Evolutionary conservation across 2,329 filamentous ascomycete species (phyloP).

Genomic region (Monosporascus sp.): DNA sequence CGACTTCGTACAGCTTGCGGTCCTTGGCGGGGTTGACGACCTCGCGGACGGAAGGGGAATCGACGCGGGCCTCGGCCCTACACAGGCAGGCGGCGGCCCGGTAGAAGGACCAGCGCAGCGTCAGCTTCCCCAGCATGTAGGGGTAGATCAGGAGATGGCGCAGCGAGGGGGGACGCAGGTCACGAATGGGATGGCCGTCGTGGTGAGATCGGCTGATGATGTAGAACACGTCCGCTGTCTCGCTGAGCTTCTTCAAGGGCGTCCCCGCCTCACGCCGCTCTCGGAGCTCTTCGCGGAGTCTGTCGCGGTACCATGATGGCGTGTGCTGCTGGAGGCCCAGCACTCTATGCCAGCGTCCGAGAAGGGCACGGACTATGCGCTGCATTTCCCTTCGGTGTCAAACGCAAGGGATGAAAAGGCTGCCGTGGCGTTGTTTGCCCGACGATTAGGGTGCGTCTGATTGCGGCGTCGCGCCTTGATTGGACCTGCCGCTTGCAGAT

Average conservation of each 20-base stretch:
- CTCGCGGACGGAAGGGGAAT: constrained; percentile 28
- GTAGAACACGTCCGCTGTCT: constrained; percentile 39
- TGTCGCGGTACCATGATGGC: constrained; percentile 32
- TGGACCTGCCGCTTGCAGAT: too few species aligned
- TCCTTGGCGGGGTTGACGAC: constrained; percentile 39
- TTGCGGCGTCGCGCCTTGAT: too few species aligned
- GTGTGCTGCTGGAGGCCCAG: constrained; percentile 25
- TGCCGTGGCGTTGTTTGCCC: too few species aligned
- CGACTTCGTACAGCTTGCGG: constrained; percentile 28
- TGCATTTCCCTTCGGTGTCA: too few species aligned
- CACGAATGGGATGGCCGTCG: constrained; percentile 29
- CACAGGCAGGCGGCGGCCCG: constrained; percentile 28
- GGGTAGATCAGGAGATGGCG: constrained; percentile 25
- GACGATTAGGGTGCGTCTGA: too few species aligned
- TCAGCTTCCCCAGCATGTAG: constrained; percentile 40
- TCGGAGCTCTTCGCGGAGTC: constrained; percentile 32
- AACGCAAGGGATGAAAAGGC: too few species aligned
- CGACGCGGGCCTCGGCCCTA: constrained; percentile 6
- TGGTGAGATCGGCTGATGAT: constrained; percentile 31
- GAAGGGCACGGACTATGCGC: not conserved
- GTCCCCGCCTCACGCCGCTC: constrained; percentile 29
- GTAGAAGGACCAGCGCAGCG: constrained; percentile 36
- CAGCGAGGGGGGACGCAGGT: constrained; percentile 18
- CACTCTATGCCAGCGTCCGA: constrained; percentile 9
- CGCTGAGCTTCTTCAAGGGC: constrained; percentile 30